phyloP scores from a whole-genome alignment of 192 early-diverging fungal species.

The Coemansia sp. region DNA sequence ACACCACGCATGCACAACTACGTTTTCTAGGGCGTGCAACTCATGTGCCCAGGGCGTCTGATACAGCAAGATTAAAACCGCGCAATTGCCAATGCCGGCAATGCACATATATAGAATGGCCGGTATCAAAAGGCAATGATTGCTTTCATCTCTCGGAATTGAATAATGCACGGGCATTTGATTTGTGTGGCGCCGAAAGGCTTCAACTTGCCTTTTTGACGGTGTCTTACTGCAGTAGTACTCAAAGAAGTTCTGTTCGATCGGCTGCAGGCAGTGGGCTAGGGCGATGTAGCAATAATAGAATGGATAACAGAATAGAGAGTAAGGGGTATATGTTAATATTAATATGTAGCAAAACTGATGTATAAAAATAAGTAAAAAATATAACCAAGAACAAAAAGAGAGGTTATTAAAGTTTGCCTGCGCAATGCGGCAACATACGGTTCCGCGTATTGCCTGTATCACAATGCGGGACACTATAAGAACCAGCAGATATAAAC shows the following conservation, averaged over 20 bases:
- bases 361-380: not conserved
- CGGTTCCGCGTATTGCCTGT: not conserved
- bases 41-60: not conserved
- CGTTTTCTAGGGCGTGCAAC: not conserved
- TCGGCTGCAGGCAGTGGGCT: not conserved
- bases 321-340: not conserved
- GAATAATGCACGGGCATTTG: constrained; percentile 10
- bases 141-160: not conserved
- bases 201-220: not conserved
- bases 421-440: not conserved
- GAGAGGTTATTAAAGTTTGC: not conserved
- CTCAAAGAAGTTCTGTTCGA: not conserved
- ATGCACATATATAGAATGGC: constrained; percentile 9
- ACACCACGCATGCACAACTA: constrained; percentile 6
- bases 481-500: no score
- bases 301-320: not conserved
- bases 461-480: not conserved
- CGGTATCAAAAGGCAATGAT: not conserved
- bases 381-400: not conserved
- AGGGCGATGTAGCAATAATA: not conserved
- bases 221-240: not conserved
- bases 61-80: not conserved
- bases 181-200: constrained; percentile 13
- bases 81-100: constrained; percentile 6
- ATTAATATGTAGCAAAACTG: no score